phyloP scores from a whole-genome alignment of 805 yeast genomes.

The Monosporozyma unispora region DNA sequence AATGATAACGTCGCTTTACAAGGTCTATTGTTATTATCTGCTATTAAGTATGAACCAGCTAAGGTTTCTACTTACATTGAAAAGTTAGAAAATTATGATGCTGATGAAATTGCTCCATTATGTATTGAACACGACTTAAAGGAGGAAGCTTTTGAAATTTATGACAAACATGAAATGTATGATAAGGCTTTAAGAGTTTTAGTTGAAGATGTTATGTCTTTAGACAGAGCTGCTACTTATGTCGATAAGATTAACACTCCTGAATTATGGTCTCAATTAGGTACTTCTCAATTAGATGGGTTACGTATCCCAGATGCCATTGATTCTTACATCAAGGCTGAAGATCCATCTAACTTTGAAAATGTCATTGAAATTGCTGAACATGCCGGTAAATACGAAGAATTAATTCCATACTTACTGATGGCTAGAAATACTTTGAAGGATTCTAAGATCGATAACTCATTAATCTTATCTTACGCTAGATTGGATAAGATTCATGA shows the following conservation, averaged over 20 bases:
- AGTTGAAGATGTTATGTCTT: conserved; percentile 86
- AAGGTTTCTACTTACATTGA: conserved; percentile 80
- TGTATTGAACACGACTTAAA: conserved; percentile 79
- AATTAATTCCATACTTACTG: conserved; percentile 70
- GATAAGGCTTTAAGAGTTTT: conserved; percentile 79
- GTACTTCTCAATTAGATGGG: conserved; percentile 93
- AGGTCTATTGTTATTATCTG: conserved; percentile 86
- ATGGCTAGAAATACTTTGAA: conserved; percentile 90
- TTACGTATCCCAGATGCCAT: conserved; percentile 86
- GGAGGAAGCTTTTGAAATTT: conserved; percentile 93
- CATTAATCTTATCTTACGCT: conserved; percentile 81
- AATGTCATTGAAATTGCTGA: conserved; percentile 92
- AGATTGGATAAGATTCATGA: conserved; percentile 64
- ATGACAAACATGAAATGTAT: conserved; percentile 72
- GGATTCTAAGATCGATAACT: conserved; percentile 90
- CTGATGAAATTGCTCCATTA: conserved; percentile 86
- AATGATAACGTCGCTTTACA: conserved; percentile 91
- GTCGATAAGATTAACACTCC: conserved; percentile 84
- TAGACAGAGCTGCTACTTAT: conserved; percentile 88
- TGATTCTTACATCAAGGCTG: conserved; percentile 82
- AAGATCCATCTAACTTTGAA: conserved; percentile 81
- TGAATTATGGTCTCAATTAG: conserved; percentile 89
- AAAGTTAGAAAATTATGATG: conserved; percentile 82
- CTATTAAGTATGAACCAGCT: conserved; percentile 87
- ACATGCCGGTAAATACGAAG: conserved; percentile 94